Conservation (phyloP, 495 filamentous ascomycete genomes). For the Neurospora intermedia region DNA sequence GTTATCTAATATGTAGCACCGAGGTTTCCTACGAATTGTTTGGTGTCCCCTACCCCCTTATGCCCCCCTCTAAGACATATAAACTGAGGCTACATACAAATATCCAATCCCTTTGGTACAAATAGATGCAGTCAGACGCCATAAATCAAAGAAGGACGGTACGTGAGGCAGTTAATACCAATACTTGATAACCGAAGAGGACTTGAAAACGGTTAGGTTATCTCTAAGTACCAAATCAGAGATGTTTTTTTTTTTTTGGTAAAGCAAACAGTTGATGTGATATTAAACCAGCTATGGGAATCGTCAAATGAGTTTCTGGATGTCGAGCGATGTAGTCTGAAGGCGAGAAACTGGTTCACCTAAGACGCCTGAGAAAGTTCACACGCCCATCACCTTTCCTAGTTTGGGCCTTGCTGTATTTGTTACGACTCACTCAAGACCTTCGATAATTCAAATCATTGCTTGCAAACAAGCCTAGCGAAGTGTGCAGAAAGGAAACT, state of each 20-base stretch:
- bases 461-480: background rate
- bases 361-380: background rate
- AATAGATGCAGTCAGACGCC: no score
- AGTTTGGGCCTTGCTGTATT: background rate
- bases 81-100: no score
- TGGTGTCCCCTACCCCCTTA: no score
- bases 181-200: background rate
- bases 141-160: background rate
- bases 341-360: background rate
- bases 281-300: background rate
- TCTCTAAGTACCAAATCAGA: background rate
- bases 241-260: background rate
- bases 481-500: background rate
- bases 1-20: no score
- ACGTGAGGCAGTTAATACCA: background rate
- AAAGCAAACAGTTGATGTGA: background rate
- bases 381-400: background rate
- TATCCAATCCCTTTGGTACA: no score
- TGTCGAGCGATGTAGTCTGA: background rate
- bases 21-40: no score
- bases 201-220: background rate
- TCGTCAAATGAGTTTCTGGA: no score
- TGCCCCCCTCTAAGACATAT: no score
- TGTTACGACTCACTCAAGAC: background rate
- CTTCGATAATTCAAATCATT: background rate